Percentiles rank a stretch among this genome's conserved stretches.
Conservation (phyloP, 148 eudicot genomes). For the Rhododendron williamsianum region DNA sequence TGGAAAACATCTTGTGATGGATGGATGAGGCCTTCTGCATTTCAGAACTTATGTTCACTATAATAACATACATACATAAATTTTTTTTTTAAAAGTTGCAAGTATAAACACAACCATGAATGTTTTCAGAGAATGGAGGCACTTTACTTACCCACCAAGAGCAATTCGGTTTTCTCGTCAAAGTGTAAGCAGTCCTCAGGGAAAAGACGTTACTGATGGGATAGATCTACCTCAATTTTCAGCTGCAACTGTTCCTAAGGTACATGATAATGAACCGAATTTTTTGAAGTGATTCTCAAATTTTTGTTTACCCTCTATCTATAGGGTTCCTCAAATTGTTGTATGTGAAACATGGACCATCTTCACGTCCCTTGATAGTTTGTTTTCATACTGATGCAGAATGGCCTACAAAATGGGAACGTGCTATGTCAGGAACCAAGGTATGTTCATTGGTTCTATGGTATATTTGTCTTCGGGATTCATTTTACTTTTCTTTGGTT, state of each 20-base stretch:
- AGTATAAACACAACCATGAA: not conserved
- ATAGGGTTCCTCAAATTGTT: not conserved
- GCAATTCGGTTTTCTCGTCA: slow-evolving; percentile 52
- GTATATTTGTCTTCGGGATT: not conserved
- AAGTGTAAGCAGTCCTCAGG: slow-evolving; percentile 27
- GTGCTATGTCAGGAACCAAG: slow-evolving; percentile 15
- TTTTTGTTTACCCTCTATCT: not conserved
- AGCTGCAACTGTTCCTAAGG: slow-evolving; percentile 73
- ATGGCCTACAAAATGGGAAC: slow-evolving; percentile 11
- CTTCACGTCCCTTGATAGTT: not conserved
- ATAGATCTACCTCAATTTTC: slow-evolving; percentile 67
- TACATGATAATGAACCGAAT: slow-evolving; percentile 16
- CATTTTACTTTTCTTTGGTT: not conserved
- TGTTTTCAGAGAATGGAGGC: slow-evolving; percentile 66
- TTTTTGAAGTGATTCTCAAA: not conserved
- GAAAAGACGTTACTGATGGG: slow-evolving; percentile 30
- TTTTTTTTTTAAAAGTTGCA: too few relatives aligned
- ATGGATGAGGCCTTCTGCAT: not conserved
- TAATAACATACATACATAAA: not conserved
- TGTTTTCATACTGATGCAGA: slow-evolving; percentile 22
- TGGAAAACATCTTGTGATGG: not conserved
- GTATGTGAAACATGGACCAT: not conserved
- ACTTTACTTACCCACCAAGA: slow-evolving; percentile 56
- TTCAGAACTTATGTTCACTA: not conserved
- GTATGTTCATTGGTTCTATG: slow-evolving; percentile 14